These are phyloP conservation scores for Aspergillus novofumigatus DNA, from an alignment of 2,329 filamentous ascomycete species.

Conservation along the genomic window DNA sequence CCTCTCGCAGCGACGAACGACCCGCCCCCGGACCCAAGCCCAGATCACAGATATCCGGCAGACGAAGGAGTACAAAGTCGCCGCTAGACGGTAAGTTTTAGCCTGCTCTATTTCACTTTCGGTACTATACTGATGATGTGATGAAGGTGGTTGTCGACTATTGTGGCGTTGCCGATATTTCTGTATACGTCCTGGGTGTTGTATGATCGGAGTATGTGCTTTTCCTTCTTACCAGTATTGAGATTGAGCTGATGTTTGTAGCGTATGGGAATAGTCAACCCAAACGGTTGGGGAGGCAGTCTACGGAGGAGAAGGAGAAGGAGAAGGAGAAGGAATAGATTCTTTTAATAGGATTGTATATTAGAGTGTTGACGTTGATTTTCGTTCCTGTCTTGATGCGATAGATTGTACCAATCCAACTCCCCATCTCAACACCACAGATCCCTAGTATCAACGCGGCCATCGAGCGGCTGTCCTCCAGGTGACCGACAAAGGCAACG, in stretches of 20 bases:
- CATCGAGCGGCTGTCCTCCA: slow-evolving; percentile 11
- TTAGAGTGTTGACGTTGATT: not conserved
- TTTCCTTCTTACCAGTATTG: not conserved
- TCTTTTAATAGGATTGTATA: not conserved
- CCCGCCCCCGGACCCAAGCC: slow-evolving; percentile 1
- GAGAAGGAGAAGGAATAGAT: not conserved
- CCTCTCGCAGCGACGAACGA: slow-evolving; percentile 8
- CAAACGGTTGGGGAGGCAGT: slow-evolving; percentile 8
- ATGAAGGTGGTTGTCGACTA: slow-evolving; percentile 29
- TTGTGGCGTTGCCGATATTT: slow-evolving; percentile 30
- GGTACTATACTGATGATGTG: slow-evolving; percentile 1
- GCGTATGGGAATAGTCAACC: slow-evolving; percentile 24
- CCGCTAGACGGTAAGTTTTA: slow-evolving; percentile 30
- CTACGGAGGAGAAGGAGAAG: not conserved
- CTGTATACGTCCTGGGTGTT: slow-evolving; percentile 31
- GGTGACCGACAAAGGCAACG: slow-evolving; percentile 11
- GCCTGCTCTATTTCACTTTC: too few species aligned
- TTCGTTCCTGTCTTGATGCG: too few species aligned
- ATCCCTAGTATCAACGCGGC: slow-evolving; percentile 11
- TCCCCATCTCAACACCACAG: slow-evolving; percentile 1
- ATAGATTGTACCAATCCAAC: too few species aligned
- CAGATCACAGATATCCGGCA: slow-evolving; percentile 31
- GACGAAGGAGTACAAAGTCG: slow-evolving; percentile 39
- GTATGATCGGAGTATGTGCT: slow-evolving; percentile 29
- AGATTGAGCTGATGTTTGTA: slow-evolving; percentile 3